Evolutionary conservation across 257 asterid genomes (phyloP), one percentile per base, ranked within the genome.

Genomic region (Paulownia fortunei): DNA sequence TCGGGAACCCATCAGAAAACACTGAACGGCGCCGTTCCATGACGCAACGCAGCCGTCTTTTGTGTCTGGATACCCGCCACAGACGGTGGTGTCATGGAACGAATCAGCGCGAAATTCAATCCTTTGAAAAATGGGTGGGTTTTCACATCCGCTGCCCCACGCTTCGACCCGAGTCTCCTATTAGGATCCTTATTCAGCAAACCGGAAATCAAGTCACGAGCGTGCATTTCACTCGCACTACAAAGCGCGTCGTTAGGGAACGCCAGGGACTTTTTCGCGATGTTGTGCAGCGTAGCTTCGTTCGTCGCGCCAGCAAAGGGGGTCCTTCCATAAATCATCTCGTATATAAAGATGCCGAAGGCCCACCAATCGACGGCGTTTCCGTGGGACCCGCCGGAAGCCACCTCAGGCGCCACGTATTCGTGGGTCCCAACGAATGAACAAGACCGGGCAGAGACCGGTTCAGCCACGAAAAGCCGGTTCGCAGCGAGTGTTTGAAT

Each of bases 331-430:
- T 91, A 91, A 5, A 93, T 81, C 97, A 93, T 86, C 79, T 93
- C 98, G 91, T 93, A 93, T 1, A 93, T 81, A 54, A 93, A 93
- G 11, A 91, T 66, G 8, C 98, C 98, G 0, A 93, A 37, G 18
- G 98, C 97, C 98, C 97, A 93, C 98, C 98, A 93, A 44, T 93
- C 98, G 6, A 93, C 98, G 16, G 97, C 96, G 63, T 88, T 93
- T 0, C 98, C 97, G 80, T 93, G 98, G 86, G 96, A 60, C 84
- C 84, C 84, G 6, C 94, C 97, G 3, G 92, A 64, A 0, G 97
- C 98, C 82, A 93, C 97, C 85, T 93, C 98, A 15, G 97, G 97
- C 42, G 98, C 91, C 84, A 93, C 98, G 86, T 93, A 93, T 79
- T 93, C 98, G 82, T 93, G 98, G 56, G 98, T 93, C 85, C 98